Evolutionary conservation across 2,329 filamentous ascomycete species (phyloP).

Genomic region (Aciculosporium take): DNA sequence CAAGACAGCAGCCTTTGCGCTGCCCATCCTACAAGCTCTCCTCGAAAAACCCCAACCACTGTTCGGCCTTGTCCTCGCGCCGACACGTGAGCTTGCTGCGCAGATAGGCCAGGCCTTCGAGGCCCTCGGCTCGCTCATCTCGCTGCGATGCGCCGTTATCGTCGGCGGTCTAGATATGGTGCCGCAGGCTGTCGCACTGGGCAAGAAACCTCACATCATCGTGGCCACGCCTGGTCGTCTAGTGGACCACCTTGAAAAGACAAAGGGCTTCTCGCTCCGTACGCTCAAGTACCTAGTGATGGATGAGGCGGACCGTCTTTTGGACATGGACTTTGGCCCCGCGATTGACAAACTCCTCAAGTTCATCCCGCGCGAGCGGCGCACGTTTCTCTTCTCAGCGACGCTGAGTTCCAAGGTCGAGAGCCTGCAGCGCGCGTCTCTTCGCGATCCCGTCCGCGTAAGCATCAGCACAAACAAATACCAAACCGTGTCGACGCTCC

Average conservation of each 20-base stretch:
- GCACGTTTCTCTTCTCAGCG: conserved; percentile 84
- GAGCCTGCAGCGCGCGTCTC: conserved; percentile 74
- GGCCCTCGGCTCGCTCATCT: conserved; percentile 72
- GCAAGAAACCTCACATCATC: conserved; percentile 90
- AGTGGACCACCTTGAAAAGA: conserved; percentile 89
- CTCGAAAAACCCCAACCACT: conserved; percentile 76
- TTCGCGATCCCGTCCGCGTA: conserved; percentile 72
- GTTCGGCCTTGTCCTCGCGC: conserved; percentile 81
- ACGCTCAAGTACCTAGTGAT: conserved; percentile 80
- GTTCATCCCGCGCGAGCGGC: conserved; percentile 62
- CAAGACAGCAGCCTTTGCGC: conserved; percentile 88
- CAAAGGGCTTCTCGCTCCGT: conserved; percentile 81
- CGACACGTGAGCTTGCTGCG: conserved; percentile 82
- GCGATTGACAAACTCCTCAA: conserved; percentile 88
- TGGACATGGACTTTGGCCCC: conserved; percentile 89
- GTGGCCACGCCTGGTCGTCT: conserved; percentile 84
- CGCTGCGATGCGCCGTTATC: conserved; percentile 72
- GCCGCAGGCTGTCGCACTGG: conserved; percentile 73
- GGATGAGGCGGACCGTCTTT: conserved; percentile 82
- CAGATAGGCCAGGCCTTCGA: conserved; percentile 86
- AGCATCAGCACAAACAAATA: conserved; percentile 73
- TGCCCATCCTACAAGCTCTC: conserved; percentile 82
- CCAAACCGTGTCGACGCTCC: conserved; percentile 78
- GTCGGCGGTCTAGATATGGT: conserved; percentile 96
- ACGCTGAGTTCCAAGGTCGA: conserved; percentile 93